Evolutionary conservation across 805 yeast species (phyloP).

Genomic region (Scheffersomyces coipomensis): DNA sequence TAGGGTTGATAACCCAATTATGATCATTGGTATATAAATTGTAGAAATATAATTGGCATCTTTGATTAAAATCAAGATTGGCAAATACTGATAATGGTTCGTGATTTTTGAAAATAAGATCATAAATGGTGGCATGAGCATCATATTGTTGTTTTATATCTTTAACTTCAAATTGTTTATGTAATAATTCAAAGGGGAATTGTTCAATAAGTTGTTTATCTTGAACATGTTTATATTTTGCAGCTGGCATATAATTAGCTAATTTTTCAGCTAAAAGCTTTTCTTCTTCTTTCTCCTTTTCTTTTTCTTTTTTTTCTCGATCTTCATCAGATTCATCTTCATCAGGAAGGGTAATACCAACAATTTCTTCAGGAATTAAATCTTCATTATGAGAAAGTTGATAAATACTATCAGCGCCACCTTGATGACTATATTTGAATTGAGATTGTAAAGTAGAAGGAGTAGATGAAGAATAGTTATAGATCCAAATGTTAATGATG

Average conservation of each 20-base stretch:
- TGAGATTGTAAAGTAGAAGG: no score
- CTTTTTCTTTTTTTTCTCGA: neutral
- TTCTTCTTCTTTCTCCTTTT: neutral
- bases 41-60: conserved; percentile 48
- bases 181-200: conserved; percentile 10
- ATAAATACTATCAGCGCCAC: no score
- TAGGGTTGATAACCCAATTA: conserved; percentile 46
- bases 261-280: neutral
- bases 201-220: conserved; percentile 2
- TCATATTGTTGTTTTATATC: conserved; percentile 17
- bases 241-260: neutral
- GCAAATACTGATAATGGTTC: conserved; percentile 17
- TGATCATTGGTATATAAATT: conserved; percentile 36
- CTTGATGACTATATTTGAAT: no score
- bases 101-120: conserved; percentile 19
- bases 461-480: no score
- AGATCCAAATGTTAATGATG: no score
- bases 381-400: neutral
- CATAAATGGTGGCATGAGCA: conserved; percentile 19
- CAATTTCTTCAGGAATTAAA: neutral
- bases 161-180: conserved; percentile 11
- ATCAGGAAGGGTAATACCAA: neutral
- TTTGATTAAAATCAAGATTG: conserved; percentile 24
- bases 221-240: neutral
- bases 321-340: neutral